phyloP scores from a whole-genome alignment of 2,329 filamentous ascomycete species.

The Talaromyces sp. region DNA sequence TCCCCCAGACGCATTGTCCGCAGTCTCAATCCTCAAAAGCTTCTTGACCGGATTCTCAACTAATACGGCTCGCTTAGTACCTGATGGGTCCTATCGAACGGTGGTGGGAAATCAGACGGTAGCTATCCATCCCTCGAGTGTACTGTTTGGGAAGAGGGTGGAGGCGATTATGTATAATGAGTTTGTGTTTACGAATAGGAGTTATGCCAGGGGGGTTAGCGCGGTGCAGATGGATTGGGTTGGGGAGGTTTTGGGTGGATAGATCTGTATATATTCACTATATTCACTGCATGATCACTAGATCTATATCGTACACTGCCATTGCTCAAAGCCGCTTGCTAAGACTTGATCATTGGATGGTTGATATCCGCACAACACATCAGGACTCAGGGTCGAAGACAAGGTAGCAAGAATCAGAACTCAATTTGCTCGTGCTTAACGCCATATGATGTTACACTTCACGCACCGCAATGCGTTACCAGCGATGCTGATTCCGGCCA shows the following conservation, averaged over 20 bases:
- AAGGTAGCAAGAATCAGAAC: not conserved
- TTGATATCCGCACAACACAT: not conserved
- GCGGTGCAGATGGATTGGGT: constrained; percentile 62
- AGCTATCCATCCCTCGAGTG: constrained; percentile 60
- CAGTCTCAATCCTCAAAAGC: constrained; percentile 53
- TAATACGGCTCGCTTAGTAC: constrained; percentile 59
- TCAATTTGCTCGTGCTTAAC: too few species aligned
- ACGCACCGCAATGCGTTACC: too few species aligned
- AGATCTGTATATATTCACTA: not conserved
- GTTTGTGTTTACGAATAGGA: constrained; percentile 63
- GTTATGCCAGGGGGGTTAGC: constrained; percentile 61
- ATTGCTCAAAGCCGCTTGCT: not conserved
- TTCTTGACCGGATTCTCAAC: constrained; percentile 57
- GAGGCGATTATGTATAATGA: constrained; percentile 64
- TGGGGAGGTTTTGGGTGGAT: constrained; percentile 43
- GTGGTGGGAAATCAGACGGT: constrained; percentile 60
- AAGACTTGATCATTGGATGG: not conserved
- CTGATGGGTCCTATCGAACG: constrained; percentile 60
- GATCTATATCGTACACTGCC: not conserved
- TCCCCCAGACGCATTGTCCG: constrained; percentile 27
- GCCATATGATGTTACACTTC: too few species aligned
- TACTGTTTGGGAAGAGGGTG: constrained; percentile 57
- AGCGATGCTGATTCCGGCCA: too few species aligned
- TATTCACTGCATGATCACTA: not conserved
- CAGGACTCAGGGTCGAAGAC: too few species aligned